Evolutionary conservation across 768 basidiomycete species (phyloP).

Genomic region (Boletus vermiculosoides): DNA sequence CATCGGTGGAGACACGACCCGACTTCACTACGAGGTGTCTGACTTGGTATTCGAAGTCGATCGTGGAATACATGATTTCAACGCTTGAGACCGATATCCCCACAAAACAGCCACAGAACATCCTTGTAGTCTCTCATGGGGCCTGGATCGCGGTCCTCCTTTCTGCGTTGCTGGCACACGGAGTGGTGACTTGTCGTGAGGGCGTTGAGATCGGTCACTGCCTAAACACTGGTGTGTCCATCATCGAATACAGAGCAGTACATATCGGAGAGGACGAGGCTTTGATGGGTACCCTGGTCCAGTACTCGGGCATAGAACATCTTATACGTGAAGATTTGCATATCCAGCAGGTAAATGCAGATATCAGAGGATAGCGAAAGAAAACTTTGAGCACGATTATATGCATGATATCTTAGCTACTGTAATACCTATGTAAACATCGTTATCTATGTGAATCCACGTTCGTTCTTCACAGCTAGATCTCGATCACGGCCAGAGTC

Average conservation of each 20-base stretch:
- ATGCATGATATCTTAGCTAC: constrained; percentile 12
- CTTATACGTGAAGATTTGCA: constrained; percentile 33
- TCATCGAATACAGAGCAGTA: constrained; percentile 50
- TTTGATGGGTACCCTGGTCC: constrained; percentile 41
- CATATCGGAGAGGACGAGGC: constrained; percentile 13
- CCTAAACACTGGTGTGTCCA: constrained; percentile 42
- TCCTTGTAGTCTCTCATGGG: constrained; percentile 68
- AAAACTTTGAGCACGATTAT: background rate
- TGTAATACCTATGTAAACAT: constrained; percentile 8
- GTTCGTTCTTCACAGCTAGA: background rate
- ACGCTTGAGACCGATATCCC: constrained; percentile 23
- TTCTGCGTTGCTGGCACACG: constrained; percentile 42
- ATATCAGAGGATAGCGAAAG: constrained; percentile 30
- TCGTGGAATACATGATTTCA: constrained; percentile 35
- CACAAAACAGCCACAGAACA: constrained; percentile 30
- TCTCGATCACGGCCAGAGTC: background rate
- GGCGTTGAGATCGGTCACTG: constrained; percentile 27
- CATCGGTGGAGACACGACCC: constrained; percentile 27
- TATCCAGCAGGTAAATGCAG: constrained; percentile 50
- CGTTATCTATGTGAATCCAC: background rate
- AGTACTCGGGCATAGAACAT: constrained; percentile 58
- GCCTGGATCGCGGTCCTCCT: constrained; percentile 59
- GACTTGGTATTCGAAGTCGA: constrained; percentile 58
- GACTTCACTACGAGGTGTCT: constrained; percentile 49
- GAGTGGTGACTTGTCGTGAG: constrained; percentile 37